Evolutionary conservation across 2,329 filamentous ascomycete genomes (phyloP).

Genomic region (Fusarium udum): DNA sequence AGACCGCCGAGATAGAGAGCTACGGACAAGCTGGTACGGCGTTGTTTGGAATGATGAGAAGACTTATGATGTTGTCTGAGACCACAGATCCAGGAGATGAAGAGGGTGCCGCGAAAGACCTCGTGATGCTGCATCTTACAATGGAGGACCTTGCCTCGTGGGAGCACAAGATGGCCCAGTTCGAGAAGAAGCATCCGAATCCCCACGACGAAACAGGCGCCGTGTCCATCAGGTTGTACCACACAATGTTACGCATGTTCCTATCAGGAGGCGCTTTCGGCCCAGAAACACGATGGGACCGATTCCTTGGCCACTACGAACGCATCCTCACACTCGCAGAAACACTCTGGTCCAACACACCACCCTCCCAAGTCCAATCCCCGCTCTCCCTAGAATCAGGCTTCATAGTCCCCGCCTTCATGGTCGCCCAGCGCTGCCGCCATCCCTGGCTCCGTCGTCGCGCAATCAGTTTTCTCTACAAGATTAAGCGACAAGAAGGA

Average conservation of each 20-base stretch:
- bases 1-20: constrained; percentile 13
- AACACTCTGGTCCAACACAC: constrained; percentile 25
- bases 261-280: constrained; percentile 34
- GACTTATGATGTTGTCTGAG: constrained; percentile 37
- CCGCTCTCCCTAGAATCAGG: constrained; percentile 47
- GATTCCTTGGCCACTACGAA: constrained; percentile 43
- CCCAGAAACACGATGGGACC: constrained; percentile 45
- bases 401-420: constrained; percentile 45
- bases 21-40: constrained; percentile 39
- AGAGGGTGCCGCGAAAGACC: background rate
- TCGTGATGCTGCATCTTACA: background rate
- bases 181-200: constrained; percentile 23
- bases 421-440: constrained; percentile 43
- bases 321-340: constrained; percentile 37
- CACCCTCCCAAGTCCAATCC: constrained; percentile 21
- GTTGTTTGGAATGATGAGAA: constrained; percentile 32
- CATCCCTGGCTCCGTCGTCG: constrained; percentile 45
- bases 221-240: constrained; percentile 44
- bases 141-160: constrained; percentile 29
- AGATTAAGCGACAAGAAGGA: constrained; percentile 46
- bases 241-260: constrained; percentile 37
- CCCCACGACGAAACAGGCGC: constrained; percentile 23
- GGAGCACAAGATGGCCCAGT: constrained; percentile 39
- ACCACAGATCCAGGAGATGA: background rate
- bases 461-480: constrained; percentile 38